These are phyloP conservation scores for Aegilops sharonensis DNA, from an alignment of 176 grass and related monocot species.

Conservation along the genomic window DNA sequence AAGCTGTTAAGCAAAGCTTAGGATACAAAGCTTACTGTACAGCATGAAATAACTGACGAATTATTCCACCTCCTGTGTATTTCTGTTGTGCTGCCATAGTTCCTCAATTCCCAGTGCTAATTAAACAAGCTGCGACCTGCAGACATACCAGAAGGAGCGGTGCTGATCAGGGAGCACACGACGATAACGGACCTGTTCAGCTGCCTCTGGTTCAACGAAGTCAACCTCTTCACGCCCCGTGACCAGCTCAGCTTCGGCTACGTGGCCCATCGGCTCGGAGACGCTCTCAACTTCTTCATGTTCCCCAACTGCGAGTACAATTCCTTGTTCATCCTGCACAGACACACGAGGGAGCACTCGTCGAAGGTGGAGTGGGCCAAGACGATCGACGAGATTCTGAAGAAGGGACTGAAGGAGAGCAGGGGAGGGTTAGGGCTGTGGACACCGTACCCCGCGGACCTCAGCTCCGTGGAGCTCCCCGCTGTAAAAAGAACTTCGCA, in stretches of 20 bases:
- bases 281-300: conserved; percentile 81
- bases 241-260: conserved; percentile 99
- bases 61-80: neutral
- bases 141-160: conserved; percentile 94
- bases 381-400: conserved; percentile 69
- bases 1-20: neutral
- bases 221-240: conserved; percentile 89
- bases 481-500: conserved; percentile 65
- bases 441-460: conserved; percentile 65
- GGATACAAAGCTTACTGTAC: neutral
- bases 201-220: conserved; percentile 98
- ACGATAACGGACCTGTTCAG: conserved; percentile 73
- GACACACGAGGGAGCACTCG: conserved; percentile 84
- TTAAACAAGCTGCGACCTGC: conserved; percentile 18
- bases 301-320: conserved; percentile 99
- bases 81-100: neutral
- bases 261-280: conserved; percentile 54
- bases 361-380: conserved; percentile 97
- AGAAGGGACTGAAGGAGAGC: conserved; percentile 73
- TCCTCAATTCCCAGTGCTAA: neutral
- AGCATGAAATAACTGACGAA: neutral
- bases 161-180: conserved; percentile 92
- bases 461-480: conserved; percentile 62
- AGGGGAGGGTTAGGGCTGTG: conserved; percentile 88
- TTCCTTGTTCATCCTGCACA: conserved; percentile 86